Evolutionary conservation across 169 alveolate genomes (phyloP).

Genomic region (Nephromyces sp.): DNA sequence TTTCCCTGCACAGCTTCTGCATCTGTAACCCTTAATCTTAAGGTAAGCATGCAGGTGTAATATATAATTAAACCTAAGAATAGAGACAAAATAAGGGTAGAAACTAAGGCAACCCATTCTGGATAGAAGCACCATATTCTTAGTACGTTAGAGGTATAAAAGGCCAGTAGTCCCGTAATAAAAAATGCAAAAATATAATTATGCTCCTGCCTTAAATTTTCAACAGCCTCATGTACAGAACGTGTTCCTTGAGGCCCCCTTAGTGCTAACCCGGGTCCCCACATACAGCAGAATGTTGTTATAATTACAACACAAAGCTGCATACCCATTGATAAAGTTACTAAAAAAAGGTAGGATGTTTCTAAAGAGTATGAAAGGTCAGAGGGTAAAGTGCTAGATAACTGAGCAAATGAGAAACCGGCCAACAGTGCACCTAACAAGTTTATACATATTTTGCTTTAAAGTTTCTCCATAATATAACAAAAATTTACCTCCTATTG

Average conservation of each 20-base stretch:
- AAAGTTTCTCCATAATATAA: too few species aligned
- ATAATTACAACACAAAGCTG: conserved; percentile 15
- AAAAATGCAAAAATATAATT: conserved; percentile 7
- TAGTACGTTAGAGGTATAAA: conserved; percentile 2
- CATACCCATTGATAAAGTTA: conserved; percentile 15
- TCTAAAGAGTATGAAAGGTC: conserved; percentile 5
- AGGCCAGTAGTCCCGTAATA: conserved; percentile 4
- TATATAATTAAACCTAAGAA: conserved; percentile 7
- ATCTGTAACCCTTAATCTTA: conserved; percentile 8
- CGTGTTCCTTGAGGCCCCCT: conserved; percentile 24
- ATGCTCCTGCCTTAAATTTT: conserved; percentile 20
- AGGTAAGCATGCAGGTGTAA: conserved; percentile 12
- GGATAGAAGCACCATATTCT: conserved; percentile 12
- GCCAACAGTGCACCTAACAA: conserved; percentile 30
- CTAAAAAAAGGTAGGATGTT: not conserved
- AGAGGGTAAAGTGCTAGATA: conserved; percentile 18
- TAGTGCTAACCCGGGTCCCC: conserved; percentile 32
- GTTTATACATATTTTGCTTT: too few species aligned
- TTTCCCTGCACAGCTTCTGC: conserved; percentile 23
- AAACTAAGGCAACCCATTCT: not conserved
- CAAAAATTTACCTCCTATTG: too few species aligned
- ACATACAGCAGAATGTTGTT: conserved; percentile 25
- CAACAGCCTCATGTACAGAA: conserved; percentile 23
- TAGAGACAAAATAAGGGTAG: not conserved
- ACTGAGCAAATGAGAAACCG: conserved; percentile 25